phyloP scores from a whole-genome alignment of 352 stramenopile species.

The Lagenidium sp. region DNA sequence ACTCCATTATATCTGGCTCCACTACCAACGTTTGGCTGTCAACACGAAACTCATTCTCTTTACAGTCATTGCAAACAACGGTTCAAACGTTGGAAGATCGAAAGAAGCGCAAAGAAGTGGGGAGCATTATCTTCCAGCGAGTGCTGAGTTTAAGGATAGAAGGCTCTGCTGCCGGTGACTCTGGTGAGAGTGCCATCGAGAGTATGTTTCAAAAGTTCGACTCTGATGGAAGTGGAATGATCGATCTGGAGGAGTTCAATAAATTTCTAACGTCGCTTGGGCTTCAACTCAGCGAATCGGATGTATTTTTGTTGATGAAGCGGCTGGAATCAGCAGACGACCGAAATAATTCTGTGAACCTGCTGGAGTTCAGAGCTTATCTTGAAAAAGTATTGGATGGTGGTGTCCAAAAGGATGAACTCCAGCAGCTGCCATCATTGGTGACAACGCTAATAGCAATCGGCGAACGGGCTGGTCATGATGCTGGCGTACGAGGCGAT shows the following conservation, averaged over 20 bases:
- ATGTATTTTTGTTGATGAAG: conserved; percentile 38
- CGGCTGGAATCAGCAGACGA: conserved; percentile 22
- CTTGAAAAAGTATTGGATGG: neutral
- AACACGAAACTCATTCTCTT: conserved; percentile 20
- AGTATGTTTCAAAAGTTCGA: conserved; percentile 52
- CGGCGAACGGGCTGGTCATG: too few species aligned
- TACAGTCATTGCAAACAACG: conserved; percentile 4
- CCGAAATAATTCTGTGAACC: conserved; percentile 14
- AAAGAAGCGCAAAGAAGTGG: conserved; percentile 4
- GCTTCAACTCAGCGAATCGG: conserved; percentile 24
- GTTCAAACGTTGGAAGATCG: conserved; percentile 1
- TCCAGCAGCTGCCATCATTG: too few species aligned
- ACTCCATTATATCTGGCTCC: neutral
- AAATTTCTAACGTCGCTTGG: conserved; percentile 28
- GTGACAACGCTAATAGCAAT: too few species aligned
- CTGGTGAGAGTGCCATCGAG: conserved; percentile 15
- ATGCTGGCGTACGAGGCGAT: too few species aligned
- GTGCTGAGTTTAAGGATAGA: conserved; percentile 24
- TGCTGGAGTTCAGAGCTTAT: conserved; percentile 20
- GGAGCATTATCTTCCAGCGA: conserved; percentile 34
- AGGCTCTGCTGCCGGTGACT: conserved; percentile 1
- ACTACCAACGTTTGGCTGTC: neutral
- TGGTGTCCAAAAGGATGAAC: neutral
- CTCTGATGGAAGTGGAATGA: conserved; percentile 35
- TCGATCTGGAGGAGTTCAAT: conserved; percentile 48